Base-by-base conservation (phyloP, 2,329 filamentous ascomycete genomes). In the Stagonosporopsis cucurbitacearum region DNA sequence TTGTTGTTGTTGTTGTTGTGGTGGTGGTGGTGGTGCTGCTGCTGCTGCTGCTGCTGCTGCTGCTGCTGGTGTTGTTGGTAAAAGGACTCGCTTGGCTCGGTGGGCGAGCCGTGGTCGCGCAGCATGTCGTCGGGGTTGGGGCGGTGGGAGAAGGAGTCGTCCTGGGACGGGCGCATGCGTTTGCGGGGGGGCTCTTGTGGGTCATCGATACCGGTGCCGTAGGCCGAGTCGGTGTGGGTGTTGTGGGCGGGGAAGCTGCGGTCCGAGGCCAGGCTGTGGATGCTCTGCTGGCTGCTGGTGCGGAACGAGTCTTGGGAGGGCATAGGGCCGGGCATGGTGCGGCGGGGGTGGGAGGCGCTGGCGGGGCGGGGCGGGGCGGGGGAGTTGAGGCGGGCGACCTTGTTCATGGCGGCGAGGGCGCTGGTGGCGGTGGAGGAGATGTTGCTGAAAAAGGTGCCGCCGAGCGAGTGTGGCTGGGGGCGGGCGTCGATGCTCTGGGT, bases 381-480 rank as follows among this genome's bases (percentile, higher is more conserved):
- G 2, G 93, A 96, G 73, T 97, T 93, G 67, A 97, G 89, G 12
- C 94, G 86, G 15, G 95, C 94, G 23, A 80, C 80, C 79, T 98
- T 97, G 84, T 91, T 97, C 76, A 99, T 96, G 55, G 95, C 94
- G 59, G 92, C 93, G 53, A 99, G 91, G 25, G 95, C 95, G 67
- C 92, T 94, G 4, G 91, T 95, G 1, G 95, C 93, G 1, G 92
- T 96, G 61, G 87, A 90, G 4, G 94, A 98, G 62, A 99, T 98
- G 70, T 96, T 97, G 72, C 93, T 93, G 80, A 99, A 98, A 73
- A 97, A 97, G 1, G 95, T 97, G 17, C 92, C 93, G 42, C 90
- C 87, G 17, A 81, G 87, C 66, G 69, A 78, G 59, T 83, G 80
- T 49, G 84, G 86, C 66, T 86, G 86, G 12, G 82, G 79, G 45